phyloP scores from a whole-genome alignment of 2,329 filamentous ascomycete species.

The Epichloe gansuensis region DNA sequence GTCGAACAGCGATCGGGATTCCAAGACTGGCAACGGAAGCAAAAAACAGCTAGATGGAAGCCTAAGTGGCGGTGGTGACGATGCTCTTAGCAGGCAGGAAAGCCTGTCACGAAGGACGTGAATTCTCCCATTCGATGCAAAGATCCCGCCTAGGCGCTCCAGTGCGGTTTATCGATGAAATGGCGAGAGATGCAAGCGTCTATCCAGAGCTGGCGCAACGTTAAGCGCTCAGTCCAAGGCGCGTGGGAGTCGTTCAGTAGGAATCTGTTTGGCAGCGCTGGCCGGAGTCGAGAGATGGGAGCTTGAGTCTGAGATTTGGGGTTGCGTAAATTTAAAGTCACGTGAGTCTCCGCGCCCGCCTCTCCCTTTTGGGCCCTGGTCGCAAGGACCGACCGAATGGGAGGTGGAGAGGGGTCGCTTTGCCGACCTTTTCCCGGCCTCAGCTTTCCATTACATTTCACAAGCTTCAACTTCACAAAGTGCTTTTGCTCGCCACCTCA shows the following conservation, averaged over 20 bases:
- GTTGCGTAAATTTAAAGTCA: slow-evolving; percentile 32
- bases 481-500: not conserved
- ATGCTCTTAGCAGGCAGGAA: slow-evolving; percentile 33
- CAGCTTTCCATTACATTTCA: not conserved
- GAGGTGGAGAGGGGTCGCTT: not conserved
- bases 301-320: slow-evolving; percentile 18
- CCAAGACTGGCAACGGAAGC: slow-evolving; percentile 4
- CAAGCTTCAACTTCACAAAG: not conserved
- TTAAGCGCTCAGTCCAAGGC: slow-evolving; percentile 12
- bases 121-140: slow-evolving; percentile 35
- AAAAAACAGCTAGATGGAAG: not conserved
- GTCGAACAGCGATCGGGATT: slow-evolving; percentile 1
- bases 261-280: slow-evolving; percentile 14
- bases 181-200: not conserved
- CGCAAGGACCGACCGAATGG: not conserved
- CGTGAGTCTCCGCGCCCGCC: slow-evolving; percentile 20
- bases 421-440: slow-evolving; percentile 1
- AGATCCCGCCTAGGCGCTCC: slow-evolving; percentile 3
- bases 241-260: slow-evolving; percentile 8
- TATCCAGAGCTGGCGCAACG: slow-evolving; percentile 4
- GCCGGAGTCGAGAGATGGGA: slow-evolving; percentile 17
- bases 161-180: not conserved
- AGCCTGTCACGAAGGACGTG: slow-evolving; percentile 35
- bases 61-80: slow-evolving; percentile 7
- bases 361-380: not conserved